A percentile compares a stretch with the other conserved stretches of the same genome.
These are phyloP conservation scores for Epicoccum sorghinum DNA, from an alignment of 2,329 filamentous ascomycete species.

Conservation along the genomic window DNA sequence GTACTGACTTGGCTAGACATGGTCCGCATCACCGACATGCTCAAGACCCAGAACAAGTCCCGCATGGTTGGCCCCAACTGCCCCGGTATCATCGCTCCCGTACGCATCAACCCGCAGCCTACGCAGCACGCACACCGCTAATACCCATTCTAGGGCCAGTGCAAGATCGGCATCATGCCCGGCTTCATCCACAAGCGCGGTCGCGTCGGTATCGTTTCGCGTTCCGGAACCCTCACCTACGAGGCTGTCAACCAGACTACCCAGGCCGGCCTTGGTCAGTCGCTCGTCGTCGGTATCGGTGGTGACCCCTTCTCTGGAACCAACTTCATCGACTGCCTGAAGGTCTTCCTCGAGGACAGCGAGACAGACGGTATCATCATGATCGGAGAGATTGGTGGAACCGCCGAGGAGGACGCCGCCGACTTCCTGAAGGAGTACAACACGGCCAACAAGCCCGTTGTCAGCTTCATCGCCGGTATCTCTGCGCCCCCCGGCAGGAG, in stretches of 20 bases:
- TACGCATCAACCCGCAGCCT: constrained; percentile 41
- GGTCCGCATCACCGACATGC: constrained; percentile 97
- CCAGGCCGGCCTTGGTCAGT: constrained; percentile 94
- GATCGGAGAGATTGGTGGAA: constrained; percentile 99
- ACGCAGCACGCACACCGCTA: constrained; percentile 11
- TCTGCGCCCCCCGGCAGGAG: constrained; percentile 93
- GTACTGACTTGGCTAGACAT: constrained; percentile 69
- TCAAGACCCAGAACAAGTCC: constrained; percentile 97
- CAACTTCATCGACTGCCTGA: constrained; percentile 99
- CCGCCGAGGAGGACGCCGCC: constrained; percentile 96
- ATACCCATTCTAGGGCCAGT: constrained; percentile 71
- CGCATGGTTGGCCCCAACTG: constrained; percentile 97
- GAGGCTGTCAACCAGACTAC: constrained; percentile 99
- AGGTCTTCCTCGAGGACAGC: constrained; percentile 93
- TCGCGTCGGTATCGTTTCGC: constrained; percentile 97
- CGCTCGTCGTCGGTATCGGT: constrained; percentile 96
- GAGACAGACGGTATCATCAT: constrained; percentile 99
- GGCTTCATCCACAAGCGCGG: constrained; percentile 99
- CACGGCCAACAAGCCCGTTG: constrained; percentile 91
- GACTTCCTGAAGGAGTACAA: constrained; percentile 95
- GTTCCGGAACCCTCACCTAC: constrained; percentile 97
- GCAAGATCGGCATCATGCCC: constrained; percentile 99
- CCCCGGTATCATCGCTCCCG: constrained; percentile 89
- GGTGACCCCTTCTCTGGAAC: constrained; percentile 98
- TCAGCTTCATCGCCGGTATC: constrained; percentile 98